Conservation (phyloP, 371 early-diverging fungal species). For the Nosema granulosis region DNA sequence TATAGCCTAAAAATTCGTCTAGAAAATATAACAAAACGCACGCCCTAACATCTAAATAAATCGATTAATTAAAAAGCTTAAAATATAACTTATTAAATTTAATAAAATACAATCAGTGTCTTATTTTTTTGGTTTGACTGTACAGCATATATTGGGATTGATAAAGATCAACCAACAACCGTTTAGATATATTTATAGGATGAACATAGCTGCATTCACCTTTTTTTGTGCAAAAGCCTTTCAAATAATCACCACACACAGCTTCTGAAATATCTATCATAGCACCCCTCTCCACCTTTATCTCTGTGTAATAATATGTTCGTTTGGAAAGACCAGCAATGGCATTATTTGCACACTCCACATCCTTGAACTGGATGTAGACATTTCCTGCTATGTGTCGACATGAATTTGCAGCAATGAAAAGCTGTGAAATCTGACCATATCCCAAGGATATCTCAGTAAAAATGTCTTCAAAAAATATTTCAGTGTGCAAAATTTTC, state of each 20-base stretch:
- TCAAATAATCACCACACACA: slow-evolving; percentile 89
- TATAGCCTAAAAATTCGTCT: no score
- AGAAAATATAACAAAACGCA: no score
- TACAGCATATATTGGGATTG: no score
- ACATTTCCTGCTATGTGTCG: slow-evolving; percentile 84
- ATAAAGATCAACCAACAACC: slow-evolving; percentile 36
- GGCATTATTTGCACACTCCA: slow-evolving; percentile 83
- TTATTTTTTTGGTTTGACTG: no score
- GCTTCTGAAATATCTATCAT: slow-evolving; percentile 92
- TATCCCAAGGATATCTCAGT: slow-evolving; percentile 82
- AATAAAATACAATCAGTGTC: no score
- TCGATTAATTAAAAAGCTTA: no score
- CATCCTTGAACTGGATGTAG: slow-evolving; percentile 80
- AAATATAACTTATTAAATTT: no score
- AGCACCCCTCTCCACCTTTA: slow-evolving; percentile 86
- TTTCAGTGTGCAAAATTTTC: slow-evolving; percentile 83
- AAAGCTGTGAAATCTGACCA: slow-evolving; percentile 87
- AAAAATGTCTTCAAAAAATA: slow-evolving; percentile 89
- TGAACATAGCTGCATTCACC: slow-evolving; percentile 98
- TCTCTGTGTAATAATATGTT: slow-evolving; percentile 81
- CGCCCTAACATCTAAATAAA: no score
- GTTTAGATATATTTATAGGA: slow-evolving; percentile 69
- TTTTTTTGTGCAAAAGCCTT: slow-evolving; percentile 82
- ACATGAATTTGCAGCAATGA: slow-evolving; percentile 90
- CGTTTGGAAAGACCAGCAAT: slow-evolving; percentile 80